phyloP scores from a whole-genome alignment of 1,284 basidiomycete genomes.

The Cutaneotrichosporon sp. region DNA sequence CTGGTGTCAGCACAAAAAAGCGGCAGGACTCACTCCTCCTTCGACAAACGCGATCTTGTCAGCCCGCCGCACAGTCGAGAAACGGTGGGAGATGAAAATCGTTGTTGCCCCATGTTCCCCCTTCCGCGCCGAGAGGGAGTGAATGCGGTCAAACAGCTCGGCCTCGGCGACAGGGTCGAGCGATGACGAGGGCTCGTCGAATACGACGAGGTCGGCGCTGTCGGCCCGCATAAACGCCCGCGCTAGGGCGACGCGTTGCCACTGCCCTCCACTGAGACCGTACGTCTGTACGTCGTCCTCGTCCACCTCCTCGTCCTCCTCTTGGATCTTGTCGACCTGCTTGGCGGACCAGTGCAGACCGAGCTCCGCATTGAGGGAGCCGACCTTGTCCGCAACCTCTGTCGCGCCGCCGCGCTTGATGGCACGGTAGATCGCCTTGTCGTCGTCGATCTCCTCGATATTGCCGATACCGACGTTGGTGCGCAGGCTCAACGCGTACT shows the following conservation, averaged over 20 bases:
- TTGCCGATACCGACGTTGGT: constrained; percentile 74
- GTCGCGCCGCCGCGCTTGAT: constrained; percentile 63
- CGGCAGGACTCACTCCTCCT: too few species aligned
- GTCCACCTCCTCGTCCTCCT: background rate
- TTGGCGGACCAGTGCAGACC: background rate
- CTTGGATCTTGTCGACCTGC: background rate
- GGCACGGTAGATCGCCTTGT: constrained; percentile 56
- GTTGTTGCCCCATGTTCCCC: constrained; percentile 55
- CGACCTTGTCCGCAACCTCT: constrained; percentile 20
- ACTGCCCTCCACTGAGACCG: constrained; percentile 52
- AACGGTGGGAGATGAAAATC: constrained; percentile 75
- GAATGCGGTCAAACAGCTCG: constrained; percentile 58
- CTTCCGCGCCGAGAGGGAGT: constrained; percentile 17
- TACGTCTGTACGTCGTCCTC: background rate
- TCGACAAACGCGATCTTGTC: too few species aligned
- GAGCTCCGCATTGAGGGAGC: constrained; percentile 1
- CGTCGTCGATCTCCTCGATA: constrained; percentile 46
- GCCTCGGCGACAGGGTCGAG: constrained; percentile 69
- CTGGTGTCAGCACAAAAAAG: too few species aligned
- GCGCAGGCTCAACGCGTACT: constrained; percentile 64
- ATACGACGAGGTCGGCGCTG: constrained; percentile 55
- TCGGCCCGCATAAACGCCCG: constrained; percentile 69
- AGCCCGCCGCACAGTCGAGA: constrained; percentile 52
- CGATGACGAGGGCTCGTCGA: constrained; percentile 55
- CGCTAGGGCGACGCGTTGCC: constrained; percentile 77